phyloP scores from a whole-genome alignment of 225 moss, liverwort and hornwort species.

The Physcomitrium patens region DNA sequence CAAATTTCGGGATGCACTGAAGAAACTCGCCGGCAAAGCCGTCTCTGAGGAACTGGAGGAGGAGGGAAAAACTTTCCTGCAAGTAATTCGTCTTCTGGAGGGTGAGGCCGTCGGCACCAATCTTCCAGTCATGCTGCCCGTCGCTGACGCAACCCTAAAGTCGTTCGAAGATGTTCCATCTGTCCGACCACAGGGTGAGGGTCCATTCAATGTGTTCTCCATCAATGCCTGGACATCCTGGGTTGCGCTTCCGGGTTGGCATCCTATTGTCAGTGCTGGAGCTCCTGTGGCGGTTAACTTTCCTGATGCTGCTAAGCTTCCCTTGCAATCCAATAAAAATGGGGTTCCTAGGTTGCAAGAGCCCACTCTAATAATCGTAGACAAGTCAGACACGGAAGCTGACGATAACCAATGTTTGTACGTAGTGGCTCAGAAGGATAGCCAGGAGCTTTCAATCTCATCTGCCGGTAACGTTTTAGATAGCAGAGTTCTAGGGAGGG shows the following conservation, averaged over 20 bases:
- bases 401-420: slow-evolving; percentile 46
- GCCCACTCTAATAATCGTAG: slow-evolving; percentile 74
- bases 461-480: slow-evolving; percentile 39
- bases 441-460: slow-evolving; percentile 41
- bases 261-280: slow-evolving; percentile 44
- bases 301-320: slow-evolving; percentile 52
- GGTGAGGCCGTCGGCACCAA: slow-evolving; percentile 46
- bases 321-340: slow-evolving; percentile 45
- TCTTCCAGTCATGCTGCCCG: slow-evolving; percentile 69
- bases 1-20: slow-evolving; percentile 56
- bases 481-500: slow-evolving; percentile 64
- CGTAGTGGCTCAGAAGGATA: slow-evolving; percentile 44
- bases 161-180: slow-evolving; percentile 56
- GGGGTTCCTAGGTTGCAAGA: slow-evolving; percentile 35
- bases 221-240: slow-evolving; percentile 64
- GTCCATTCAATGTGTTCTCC: slow-evolving; percentile 59
- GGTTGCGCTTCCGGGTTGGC: slow-evolving; percentile 73
- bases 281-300: slow-evolving; percentile 73
- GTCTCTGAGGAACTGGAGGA: slow-evolving; percentile 29
- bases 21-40: not conserved
- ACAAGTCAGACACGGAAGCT: slow-evolving; percentile 53
- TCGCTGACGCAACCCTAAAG: slow-evolving; percentile 58
- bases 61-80: slow-evolving; percentile 39
- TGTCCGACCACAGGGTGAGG: slow-evolving; percentile 29
- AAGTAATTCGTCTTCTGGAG: slow-evolving; percentile 54